phyloP scores from a whole-genome alignment of 768 basidiomycete species.

The Leccinum imitatum region DNA sequence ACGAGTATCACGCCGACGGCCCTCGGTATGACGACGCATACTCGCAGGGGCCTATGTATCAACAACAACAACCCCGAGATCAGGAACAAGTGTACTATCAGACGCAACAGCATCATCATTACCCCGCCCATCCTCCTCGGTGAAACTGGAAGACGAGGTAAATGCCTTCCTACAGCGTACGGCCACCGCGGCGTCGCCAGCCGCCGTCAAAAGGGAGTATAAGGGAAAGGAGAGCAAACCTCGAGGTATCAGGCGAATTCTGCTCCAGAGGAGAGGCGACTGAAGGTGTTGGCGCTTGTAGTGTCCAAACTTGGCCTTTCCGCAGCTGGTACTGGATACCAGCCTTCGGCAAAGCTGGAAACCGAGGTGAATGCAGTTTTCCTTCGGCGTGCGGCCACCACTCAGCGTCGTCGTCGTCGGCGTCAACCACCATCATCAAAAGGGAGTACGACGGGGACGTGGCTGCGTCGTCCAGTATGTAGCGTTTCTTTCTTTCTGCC shows the following conservation, averaged over 20 bases:
- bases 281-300: no score
- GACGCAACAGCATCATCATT: slow-evolving; percentile 20
- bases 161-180: neutral
- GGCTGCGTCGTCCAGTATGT: neutral
- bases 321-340: no score
- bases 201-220: neutral
- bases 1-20: slow-evolving; percentile 13
- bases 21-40: slow-evolving; percentile 19
- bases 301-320: no score
- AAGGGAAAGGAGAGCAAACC: no score
- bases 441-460: slow-evolving; percentile 2
- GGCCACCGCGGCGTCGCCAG: neutral
- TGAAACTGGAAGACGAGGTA: slow-evolving; percentile 6
- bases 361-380: slow-evolving; percentile 1
- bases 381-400: neutral
- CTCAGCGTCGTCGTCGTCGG: no score
- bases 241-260: no score
- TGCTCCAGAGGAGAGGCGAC: no score
- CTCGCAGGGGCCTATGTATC: slow-evolving; percentile 7
- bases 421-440: no score
- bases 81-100: slow-evolving; percentile 25
- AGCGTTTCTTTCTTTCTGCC: neutral
- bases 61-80: slow-evolving; percentile 13
- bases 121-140: slow-evolving; percentile 12
- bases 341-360: neutral